A percentile compares a stretch with the other conserved stretches of the same genome.
phyloP scores from a whole-genome alignment of 176 grass and related monocot species.

The Alloteropsis semialata region DNA sequence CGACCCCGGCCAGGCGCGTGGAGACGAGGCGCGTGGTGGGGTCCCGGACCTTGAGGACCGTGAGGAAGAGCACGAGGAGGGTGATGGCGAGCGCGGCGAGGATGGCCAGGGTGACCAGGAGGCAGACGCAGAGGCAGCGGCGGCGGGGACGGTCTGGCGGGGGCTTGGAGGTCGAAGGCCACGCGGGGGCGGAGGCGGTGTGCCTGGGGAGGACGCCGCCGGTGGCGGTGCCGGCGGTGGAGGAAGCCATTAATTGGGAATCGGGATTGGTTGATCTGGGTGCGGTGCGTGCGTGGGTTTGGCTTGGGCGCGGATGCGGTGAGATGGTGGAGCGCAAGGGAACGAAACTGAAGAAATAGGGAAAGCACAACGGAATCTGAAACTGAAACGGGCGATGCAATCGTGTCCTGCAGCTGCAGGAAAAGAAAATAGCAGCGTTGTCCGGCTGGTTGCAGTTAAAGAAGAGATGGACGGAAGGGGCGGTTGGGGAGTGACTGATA shows the following conservation, averaged over 20 bases:
- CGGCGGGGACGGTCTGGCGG: not conserved
- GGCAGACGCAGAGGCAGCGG: conserved; percentile 36
- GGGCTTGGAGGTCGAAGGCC: not conserved
- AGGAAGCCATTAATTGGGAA: conserved; percentile 6
- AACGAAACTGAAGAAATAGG: no score
- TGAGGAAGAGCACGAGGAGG: conserved; percentile 37
- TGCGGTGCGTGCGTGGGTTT: no score
- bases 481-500: no score
- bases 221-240: not conserved
- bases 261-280: no score
- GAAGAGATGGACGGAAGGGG: no score
- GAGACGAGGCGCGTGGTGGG: conserved; percentile 32
- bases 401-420: no score
- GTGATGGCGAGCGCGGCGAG: conserved; percentile 16
- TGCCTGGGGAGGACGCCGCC: not conserved
- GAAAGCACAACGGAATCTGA: no score
- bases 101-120: not conserved
- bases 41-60: conserved; percentile 39
- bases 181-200: not conserved
- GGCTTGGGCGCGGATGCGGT: no score
- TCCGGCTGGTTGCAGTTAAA: no score
- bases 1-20: conserved; percentile 21
- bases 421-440: no score
- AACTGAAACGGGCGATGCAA: no score
- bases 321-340: no score